Evolutionary conservation across 2,329 filamentous ascomycete genomes (phyloP).

Genomic region (Aureobasidium sp.): DNA sequence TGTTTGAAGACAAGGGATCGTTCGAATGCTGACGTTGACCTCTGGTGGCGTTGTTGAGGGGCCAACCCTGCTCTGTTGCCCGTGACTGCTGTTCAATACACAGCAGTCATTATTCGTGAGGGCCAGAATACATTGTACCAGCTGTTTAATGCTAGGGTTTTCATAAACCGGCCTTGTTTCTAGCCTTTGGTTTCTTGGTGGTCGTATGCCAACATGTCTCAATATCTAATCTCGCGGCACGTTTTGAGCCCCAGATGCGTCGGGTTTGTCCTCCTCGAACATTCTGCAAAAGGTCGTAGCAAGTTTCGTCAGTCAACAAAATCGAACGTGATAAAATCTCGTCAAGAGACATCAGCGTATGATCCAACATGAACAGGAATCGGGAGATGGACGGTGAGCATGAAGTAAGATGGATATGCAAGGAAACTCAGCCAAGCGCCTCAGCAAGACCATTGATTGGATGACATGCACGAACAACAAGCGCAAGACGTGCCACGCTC

Average conservation of each 20-base stretch:
- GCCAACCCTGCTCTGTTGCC: background rate
- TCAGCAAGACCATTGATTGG: background rate
- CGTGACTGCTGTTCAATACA: background rate
- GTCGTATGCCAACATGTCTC: background rate
- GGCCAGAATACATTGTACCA: too few relatives aligned
- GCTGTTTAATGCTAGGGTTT: background rate
- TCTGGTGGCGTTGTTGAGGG: background rate
- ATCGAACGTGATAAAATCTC: background rate
- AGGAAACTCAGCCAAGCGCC: conserved; percentile 6
- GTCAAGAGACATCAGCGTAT: background rate
- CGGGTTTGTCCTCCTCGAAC: background rate
- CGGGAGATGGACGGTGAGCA: background rate
- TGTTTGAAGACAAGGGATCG: background rate
- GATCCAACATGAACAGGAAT: background rate
- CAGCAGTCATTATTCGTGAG: background rate
- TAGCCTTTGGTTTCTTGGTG: background rate
- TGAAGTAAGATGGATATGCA: background rate
- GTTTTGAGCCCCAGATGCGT: background rate
- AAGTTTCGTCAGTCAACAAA: too few relatives aligned
- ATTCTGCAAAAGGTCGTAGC: too few relatives aligned
- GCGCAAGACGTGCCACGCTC: background rate
- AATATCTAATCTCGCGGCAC: background rate
- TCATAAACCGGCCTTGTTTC: too few relatives aligned
- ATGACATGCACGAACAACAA: background rate
- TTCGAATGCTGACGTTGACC: background rate